phyloP scores from a whole-genome alignment of 2,329 filamentous ascomycete species.

The Trichophyton equinum region DNA sequence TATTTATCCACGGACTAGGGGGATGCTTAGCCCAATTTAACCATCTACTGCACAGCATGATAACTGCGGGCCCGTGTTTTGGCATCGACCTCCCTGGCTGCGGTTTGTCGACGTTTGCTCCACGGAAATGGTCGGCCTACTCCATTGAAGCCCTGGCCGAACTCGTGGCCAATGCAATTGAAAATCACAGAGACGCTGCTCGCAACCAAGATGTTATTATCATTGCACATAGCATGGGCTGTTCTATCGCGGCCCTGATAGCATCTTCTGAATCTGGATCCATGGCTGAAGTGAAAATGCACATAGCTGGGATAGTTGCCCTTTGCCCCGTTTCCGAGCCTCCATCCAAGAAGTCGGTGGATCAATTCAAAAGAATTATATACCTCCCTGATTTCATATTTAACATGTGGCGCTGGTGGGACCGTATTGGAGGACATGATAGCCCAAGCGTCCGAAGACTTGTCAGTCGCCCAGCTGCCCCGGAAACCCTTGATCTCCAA shows the following conservation, averaged over 20 bases:
- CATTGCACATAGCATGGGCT: conserved; percentile 84
- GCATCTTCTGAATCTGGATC: conserved; percentile 48
- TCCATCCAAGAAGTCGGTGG: conserved; percentile 41
- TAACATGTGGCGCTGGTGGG: conserved; percentile 62
- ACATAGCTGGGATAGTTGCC: conserved; percentile 64
- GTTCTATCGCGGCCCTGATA: conserved; percentile 60
- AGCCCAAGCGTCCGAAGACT: conserved; percentile 72
- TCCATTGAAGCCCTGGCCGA: conserved; percentile 61
- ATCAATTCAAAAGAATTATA: conserved; percentile 45
- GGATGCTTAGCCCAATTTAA: conserved; percentile 83
- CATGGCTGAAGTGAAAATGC: conserved; percentile 42
- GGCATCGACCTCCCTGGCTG: conserved; percentile 86
- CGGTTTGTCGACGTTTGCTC: conserved; percentile 63
- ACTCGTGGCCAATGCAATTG: conserved; percentile 61
- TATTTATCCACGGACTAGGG: conserved; percentile 89
- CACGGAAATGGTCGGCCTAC: conserved; percentile 65
- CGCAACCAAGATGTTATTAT: conserved; percentile 60
- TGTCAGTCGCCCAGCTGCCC: conserved; percentile 34
- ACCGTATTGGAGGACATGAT: conserved; percentile 62
- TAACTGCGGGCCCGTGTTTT: conserved; percentile 71
- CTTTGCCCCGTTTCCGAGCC: conserved; percentile 67
- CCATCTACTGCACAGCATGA: conserved; percentile 64
- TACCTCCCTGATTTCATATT: conserved; percentile 57
- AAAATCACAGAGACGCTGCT: conserved; percentile 55
- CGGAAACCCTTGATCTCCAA: conserved; percentile 32